Percentiles rank a stretch among this genome's conserved stretches.
These are phyloP conservation scores for Adiantum capillusveneris DNA, from an alignment of 75 land plant species.

Conservation along the genomic window DNA sequence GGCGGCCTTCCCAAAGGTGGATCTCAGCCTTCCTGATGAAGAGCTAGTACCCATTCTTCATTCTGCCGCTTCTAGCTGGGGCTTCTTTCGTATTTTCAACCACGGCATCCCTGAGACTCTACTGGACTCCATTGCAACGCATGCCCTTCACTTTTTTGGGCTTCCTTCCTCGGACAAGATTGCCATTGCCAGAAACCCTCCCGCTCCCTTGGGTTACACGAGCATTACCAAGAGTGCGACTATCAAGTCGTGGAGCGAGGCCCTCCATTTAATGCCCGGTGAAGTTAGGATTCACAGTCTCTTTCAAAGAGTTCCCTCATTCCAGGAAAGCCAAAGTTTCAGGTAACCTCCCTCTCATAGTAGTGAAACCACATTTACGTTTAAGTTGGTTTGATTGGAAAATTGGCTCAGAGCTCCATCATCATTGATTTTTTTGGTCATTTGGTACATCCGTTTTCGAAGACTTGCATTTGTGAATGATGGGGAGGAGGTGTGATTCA, in stretches of 20 bases:
- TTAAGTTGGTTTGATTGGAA: no score
- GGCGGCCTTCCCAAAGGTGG: conserved; percentile 32
- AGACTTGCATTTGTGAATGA: no score
- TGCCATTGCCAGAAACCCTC: conserved; percentile 3
- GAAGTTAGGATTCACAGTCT: background rate
- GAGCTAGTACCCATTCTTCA: conserved; percentile 18
- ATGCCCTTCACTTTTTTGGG: conserved; percentile 20
- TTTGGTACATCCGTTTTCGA: no score
- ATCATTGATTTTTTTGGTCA: no score
- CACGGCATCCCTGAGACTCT: conserved; percentile 40
- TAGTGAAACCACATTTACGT: no score
- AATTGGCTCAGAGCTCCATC: no score
- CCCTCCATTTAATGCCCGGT: background rate
- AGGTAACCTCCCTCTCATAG: background rate
- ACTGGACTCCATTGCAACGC: conserved; percentile 10
- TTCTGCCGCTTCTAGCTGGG: conserved; percentile 29
- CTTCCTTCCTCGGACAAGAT: conserved; percentile 34
- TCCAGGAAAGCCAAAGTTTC: background rate
- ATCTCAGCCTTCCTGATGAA: conserved; percentile 22
- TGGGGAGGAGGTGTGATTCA: no score
- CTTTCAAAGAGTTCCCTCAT: background rate
- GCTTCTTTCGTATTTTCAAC: conserved; percentile 39
- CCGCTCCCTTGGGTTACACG: conserved; percentile 26
- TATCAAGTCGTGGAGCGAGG: conserved; percentile 4
- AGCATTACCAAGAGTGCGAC: conserved; percentile 16